Percentiles rank a stretch among this genome's conserved stretches.
These are phyloP conservation scores for Lepraria neglecta DNA, from an alignment of 495 filamentous ascomycete species.

Conservation along the genomic window DNA sequence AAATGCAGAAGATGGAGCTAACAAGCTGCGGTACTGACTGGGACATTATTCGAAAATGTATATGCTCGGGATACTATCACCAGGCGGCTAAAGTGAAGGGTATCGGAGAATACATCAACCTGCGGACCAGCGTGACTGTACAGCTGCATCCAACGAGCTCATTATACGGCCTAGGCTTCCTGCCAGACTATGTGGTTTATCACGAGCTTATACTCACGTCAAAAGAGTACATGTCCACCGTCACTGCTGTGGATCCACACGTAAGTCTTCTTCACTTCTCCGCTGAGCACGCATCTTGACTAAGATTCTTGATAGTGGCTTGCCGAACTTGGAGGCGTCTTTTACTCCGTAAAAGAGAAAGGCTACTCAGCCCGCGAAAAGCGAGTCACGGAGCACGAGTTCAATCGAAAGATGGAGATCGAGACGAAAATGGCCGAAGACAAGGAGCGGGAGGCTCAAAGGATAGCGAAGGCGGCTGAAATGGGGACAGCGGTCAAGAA, in stretches of 20 bases:
- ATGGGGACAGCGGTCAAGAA: slow-evolving; percentile 14
- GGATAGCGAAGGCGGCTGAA: slow-evolving; percentile 23
- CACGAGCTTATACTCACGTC: slow-evolving; percentile 96
- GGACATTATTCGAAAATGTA: slow-evolving; percentile 92
- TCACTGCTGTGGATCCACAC: slow-evolving; percentile 93
- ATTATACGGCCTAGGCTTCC: slow-evolving; percentile 83
- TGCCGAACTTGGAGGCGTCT: slow-evolving; percentile 95
- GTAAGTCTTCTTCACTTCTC: slow-evolving; percentile 35
- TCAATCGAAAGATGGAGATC: slow-evolving; percentile 92
- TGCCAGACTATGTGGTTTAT: slow-evolving; percentile 96
- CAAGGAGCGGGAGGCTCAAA: slow-evolving; percentile 50
- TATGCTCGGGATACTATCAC: slow-evolving; percentile 96
- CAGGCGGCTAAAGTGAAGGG: slow-evolving; percentile 97
- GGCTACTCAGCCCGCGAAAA: slow-evolving; percentile 87
- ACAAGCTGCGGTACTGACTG: slow-evolving; percentile 91
- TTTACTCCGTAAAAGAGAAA: slow-evolving; percentile 97
- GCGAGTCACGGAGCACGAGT: slow-evolving; percentile 85
- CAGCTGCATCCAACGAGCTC: slow-evolving; percentile 91
- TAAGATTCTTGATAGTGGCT: slow-evolving; percentile 57
- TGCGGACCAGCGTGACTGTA: slow-evolving; percentile 88
- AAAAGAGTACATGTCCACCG: slow-evolving; percentile 98
- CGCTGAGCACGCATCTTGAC: slow-evolving; percentile 9
- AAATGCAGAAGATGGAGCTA: slow-evolving; percentile 81
- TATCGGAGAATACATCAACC: slow-evolving; percentile 93
- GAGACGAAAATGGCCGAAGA: slow-evolving; percentile 90